A percentile compares a stretch with the other conserved stretches of the same genome.
Evolutionary conservation across 2,329 filamentous ascomycete species (phyloP).

Genomic region (Alternaria ethzedia): DNA sequence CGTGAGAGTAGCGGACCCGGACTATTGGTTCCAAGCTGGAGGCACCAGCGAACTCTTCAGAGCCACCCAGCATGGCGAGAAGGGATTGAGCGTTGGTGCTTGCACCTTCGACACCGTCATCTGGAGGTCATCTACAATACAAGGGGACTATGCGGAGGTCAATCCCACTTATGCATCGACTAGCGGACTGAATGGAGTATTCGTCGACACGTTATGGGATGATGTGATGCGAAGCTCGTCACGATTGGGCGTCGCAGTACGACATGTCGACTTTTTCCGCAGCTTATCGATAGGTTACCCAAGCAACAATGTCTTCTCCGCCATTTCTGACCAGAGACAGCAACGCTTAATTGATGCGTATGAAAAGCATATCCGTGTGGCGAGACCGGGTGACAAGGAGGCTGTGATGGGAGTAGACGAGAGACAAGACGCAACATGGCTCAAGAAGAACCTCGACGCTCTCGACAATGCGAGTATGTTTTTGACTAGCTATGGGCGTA

Average conservation of each 20-base stretch:
- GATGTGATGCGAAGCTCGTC: not conserved
- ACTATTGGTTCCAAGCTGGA: not conserved
- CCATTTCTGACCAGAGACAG: not conserved
- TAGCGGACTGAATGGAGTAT: rapidly evolving
- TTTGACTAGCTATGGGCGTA: not conserved
- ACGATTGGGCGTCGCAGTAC: not conserved
- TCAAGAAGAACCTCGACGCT: no score
- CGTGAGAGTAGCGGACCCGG: rapidly evolving
- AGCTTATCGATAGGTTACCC: not conserved
- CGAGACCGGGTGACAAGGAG: not conserved
- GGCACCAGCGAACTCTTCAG: not conserved
- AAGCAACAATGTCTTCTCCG: rapidly evolving
- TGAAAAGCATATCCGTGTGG: not conserved
- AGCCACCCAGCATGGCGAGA: not conserved
- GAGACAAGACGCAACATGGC: no score
- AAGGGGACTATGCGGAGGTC: no score
- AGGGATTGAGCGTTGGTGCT: rapidly evolving
- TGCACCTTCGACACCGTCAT: not conserved
- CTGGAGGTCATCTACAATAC: no score
- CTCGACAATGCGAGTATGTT: not conserved
- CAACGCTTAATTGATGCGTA: not conserved
- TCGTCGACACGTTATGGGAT: not conserved
- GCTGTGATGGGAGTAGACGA: no score
- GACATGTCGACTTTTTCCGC: not conserved
- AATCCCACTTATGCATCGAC: rapidly evolving